A percentile compares a stretch with the other conserved stretches of the same genome.
phyloP scores from a whole-genome alignment of 495 filamentous ascomycete species.

The Penicillium salamii region DNA sequence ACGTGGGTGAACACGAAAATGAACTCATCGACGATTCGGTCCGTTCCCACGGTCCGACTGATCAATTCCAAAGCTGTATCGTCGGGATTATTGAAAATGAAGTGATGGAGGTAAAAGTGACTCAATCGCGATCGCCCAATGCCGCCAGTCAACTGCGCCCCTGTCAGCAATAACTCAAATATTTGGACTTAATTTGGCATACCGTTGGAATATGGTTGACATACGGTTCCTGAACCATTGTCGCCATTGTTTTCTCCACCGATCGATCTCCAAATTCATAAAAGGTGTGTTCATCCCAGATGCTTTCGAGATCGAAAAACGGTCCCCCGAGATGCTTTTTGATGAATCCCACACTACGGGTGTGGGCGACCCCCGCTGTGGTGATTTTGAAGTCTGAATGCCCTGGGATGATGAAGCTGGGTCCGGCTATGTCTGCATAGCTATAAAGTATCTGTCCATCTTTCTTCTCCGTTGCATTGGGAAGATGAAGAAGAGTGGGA shows the following conservation, averaged over 20 bases:
- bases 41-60: constrained; percentile 62
- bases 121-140: constrained; percentile 60
- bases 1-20: constrained; percentile 64
- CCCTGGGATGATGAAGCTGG: constrained; percentile 32
- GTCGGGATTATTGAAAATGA: constrained; percentile 68
- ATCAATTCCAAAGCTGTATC: constrained; percentile 65
- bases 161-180: too few species aligned
- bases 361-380: constrained; percentile 32
- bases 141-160: constrained; percentile 60
- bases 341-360: constrained; percentile 31
- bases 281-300: constrained; percentile 57
- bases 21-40: constrained; percentile 59
- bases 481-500: constrained; percentile 12
- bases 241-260: constrained; percentile 47
- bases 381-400: constrained; percentile 28
- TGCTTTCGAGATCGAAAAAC: constrained; percentile 57
- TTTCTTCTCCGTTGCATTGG: not conserved
- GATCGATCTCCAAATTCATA: constrained; percentile 39
- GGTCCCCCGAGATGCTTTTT: constrained; percentile 34
- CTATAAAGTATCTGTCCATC: constrained; percentile 9
- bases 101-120: constrained; percentile 69
- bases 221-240: constrained; percentile 58
- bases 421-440: constrained; percentile 23
- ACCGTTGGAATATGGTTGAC: constrained; percentile 59
- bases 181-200: constrained; percentile 13